Conservation (phyloP, 495 filamentous ascomycete genomes). For the Annulohypoxylon stygium region DNA sequence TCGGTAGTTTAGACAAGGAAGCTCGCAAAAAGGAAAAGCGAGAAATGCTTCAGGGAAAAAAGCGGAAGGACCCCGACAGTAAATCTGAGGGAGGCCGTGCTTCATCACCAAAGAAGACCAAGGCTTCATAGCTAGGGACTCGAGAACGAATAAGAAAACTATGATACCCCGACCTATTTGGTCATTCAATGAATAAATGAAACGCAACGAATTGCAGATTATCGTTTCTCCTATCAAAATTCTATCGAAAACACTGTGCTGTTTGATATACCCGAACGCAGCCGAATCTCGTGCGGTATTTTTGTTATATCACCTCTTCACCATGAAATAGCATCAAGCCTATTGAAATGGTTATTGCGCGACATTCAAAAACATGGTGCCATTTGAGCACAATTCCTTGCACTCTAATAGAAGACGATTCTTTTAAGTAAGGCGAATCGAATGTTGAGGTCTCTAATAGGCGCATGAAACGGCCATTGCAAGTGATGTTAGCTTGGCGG, state of each 20-base stretch:
- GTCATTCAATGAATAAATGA: conserved; percentile 23
- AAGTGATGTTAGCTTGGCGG: conserved; percentile 25
- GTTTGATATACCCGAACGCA: not conserved
- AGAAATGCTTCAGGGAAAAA: conserved; percentile 54
- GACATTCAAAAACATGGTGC: conserved; percentile 2
- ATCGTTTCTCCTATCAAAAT: not conserved
- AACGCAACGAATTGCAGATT: not conserved
- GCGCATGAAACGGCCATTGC: conserved; percentile 19
- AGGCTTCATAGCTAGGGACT: conserved; percentile 27
- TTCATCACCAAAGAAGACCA: conserved; percentile 44
- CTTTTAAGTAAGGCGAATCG: conserved; percentile 6
- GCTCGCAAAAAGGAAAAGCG: conserved; percentile 63
- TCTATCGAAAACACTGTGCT: not conserved
- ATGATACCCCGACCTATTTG: conserved; percentile 42
- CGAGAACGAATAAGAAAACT: conserved; percentile 7
- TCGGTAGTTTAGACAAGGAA: conserved; percentile 66
- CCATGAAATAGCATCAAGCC: not conserved
- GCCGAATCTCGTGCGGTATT: not conserved
- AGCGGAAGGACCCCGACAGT: conserved; percentile 37
- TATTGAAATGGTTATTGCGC: conserved; percentile 5
- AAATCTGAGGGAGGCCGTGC: conserved; percentile 26
- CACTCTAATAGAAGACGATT: not conserved
- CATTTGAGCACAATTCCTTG: not conserved
- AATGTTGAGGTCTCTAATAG: conserved; percentile 1
- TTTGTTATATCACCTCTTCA: not conserved